Conservation (phyloP, 1,284 basidiomycete species). For the Microbotryum intermedium region DNA sequence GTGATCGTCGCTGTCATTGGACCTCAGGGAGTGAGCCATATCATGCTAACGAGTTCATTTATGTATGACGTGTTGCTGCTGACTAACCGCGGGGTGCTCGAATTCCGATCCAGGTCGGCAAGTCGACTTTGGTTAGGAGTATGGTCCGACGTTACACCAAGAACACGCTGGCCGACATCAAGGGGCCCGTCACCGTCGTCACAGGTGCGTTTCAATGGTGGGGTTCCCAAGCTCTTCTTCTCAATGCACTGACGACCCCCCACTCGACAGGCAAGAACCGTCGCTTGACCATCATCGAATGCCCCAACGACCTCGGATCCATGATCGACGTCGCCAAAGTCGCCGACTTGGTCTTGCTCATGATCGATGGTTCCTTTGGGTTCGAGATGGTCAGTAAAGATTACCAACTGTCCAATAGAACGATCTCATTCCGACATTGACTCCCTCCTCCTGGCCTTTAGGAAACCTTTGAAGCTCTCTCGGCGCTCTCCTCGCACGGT, state of each 20-base stretch:
- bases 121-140: conserved; percentile 87
- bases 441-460: conserved; percentile 36
- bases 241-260: conserved; percentile 39
- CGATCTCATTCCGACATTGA: background rate
- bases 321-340: conserved; percentile 98
- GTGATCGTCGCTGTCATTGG: conserved; percentile 95
- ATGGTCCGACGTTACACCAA: conserved; percentile 90
- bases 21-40: conserved; percentile 66
- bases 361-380: conserved; percentile 96
- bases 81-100: background rate
- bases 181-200: conserved; percentile 94
- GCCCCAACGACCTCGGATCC: conserved; percentile 93
- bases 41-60: too few species aligned
- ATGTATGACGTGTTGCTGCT: too few species aligned
- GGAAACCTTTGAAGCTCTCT: conserved; percentile 99
- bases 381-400: conserved; percentile 80
- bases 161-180: conserved; percentile 79
- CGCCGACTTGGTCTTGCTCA: conserved; percentile 87
- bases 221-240: background rate
- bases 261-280: conserved; percentile 63
- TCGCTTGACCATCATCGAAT: conserved; percentile 90
- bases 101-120: conserved; percentile 55
- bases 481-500: conserved; percentile 91
- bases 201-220: conserved; percentile 38
- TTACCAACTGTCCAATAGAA: background rate